Percentiles rank a stretch among this genome's conserved stretches.
phyloP scores from a whole-genome alignment of 371 early-diverging fungal species.

The Syncephalis plumigaleata region DNA sequence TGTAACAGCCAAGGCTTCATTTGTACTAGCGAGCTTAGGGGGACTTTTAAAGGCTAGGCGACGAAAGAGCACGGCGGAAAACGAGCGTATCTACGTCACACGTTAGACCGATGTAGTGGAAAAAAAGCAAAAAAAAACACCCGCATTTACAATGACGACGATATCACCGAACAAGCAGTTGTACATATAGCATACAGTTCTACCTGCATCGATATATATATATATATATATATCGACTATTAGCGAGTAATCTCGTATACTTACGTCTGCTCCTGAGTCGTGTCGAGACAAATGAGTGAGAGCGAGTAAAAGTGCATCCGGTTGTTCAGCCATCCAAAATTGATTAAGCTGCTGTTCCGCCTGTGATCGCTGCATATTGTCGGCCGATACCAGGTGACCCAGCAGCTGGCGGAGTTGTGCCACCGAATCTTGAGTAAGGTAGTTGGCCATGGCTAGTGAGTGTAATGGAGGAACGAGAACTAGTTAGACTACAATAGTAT shows the following conservation, averaged over 20 bases:
- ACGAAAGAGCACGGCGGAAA: constrained; percentile 75
- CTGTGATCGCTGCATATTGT: constrained; percentile 37
- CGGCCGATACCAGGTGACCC: constrained; percentile 33
- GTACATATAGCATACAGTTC: too few species aligned
- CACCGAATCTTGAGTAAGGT: constrained; percentile 29
- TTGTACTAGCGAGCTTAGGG: constrained; percentile 19
- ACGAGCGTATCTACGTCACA: constrained; percentile 52
- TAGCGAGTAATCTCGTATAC: background rate
- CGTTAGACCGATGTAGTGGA: constrained; percentile 2
- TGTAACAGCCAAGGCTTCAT: constrained; percentile 21
- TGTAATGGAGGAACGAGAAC: too few species aligned
- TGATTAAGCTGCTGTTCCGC: constrained; percentile 57
- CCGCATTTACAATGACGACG: too few species aligned
- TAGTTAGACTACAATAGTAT: too few species aligned
- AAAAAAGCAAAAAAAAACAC: too few species aligned
- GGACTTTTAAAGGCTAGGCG: constrained; percentile 59
- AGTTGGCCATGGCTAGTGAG: too few species aligned
- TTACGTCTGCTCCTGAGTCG: too few species aligned
- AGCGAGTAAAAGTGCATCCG: constrained; percentile 43
- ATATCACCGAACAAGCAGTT: too few species aligned
- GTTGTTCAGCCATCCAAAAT: constrained; percentile 48
- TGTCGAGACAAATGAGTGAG: constrained; percentile 23
- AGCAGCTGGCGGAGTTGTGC: constrained; percentile 36
- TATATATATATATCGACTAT: background rate
- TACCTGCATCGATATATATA: too few species aligned